Base-by-base conservation (phyloP, 805 yeast species). In the Spathaspora hagerdaliae region DNA sequence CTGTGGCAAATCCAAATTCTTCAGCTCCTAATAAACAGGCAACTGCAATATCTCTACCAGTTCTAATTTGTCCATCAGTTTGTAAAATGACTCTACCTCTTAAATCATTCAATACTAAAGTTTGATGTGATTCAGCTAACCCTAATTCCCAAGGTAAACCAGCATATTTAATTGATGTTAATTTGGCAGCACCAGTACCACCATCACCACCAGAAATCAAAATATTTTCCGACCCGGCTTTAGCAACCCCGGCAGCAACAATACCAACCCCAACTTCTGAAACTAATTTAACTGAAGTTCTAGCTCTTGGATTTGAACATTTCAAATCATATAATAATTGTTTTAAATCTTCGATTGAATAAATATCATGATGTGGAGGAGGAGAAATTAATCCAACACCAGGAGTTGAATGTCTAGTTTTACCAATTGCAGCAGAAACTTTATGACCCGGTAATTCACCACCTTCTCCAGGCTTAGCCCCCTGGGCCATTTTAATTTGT, bases 401-500 rank as follows among this genome's bases (percentile, higher is more conserved):
- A 31, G 95, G 88, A 31, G 98, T 92, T 0, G 97, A 90, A 68
- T 91, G 97, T 71, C 99, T 82, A 7, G 97, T 91, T 69, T 86
- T 88, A 40, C 96, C 99, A 71, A 92, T 92, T 41, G 80, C 79
- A 48, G 76, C 81, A 27, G 92, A 79, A 41, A 92, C 99, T 70
- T 92, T 92, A 72, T 87, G 86, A 48, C 96, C 96, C 33, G 97
- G 97, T 55, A 90, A 76, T 69, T 94, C 98, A 77, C 99, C 99
- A 77, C 99, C 99, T 75, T 94, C 98, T 74, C 98, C 99, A 9
- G 98, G 98, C 71, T 92, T 92, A 45, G 99, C 99, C 72, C 99
- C 98, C 72, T 92, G 99, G 8, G 98, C 98, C 91, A 92, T 90
- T 73, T 92, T 92, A 67, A 92, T 94, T 71, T 92, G 99, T 52